Evolutionary conservation across 202 grass and related monocot species (phyloP).

Genomic region (Schoenoplectus tabernaemontani): DNA sequence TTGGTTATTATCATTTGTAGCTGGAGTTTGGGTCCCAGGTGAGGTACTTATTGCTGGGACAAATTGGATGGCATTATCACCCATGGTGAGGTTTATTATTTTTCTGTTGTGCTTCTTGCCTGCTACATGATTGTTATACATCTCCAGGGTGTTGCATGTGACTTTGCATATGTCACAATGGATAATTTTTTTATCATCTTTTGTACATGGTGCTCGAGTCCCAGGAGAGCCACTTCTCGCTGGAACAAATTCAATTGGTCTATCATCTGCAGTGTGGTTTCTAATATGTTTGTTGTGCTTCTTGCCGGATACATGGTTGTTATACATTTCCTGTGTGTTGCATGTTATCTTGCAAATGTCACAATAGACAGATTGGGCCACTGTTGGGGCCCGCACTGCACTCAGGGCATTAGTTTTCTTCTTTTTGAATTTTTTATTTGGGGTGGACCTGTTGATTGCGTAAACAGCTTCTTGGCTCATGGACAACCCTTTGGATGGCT

Average conservation of each 20-base stretch:
- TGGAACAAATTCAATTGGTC: slow-evolving; percentile 11
- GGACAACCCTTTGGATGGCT: neutral
- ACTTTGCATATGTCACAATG: slow-evolving; percentile 34
- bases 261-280: neutral
- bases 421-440: neutral
- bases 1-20: slow-evolving; percentile 12
- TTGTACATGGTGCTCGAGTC: slow-evolving; percentile 1
- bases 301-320: slow-evolving; percentile 28
- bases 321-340: slow-evolving; percentile 28
- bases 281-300: slow-evolving; percentile 29
- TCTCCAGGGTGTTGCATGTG: slow-evolving; percentile 13
- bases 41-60: slow-evolving; percentile 10
- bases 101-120: slow-evolving; percentile 35
- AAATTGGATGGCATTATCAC: neutral
- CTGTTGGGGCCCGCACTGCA: neutral
- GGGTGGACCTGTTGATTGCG: neutral
- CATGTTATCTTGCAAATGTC: slow-evolving; percentile 31
- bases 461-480: neutral
- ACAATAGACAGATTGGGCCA: slow-evolving; percentile 25
- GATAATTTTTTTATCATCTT: neutral
- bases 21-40: neutral
- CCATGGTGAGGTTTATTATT: neutral
- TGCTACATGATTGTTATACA: slow-evolving; percentile 23
- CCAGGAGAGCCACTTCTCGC: neutral
- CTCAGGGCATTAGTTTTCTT: neutral